These are phyloP conservation scores for Trichoderma semiorbis DNA, from an alignment of 2,329 filamentous ascomycete species.

Conservation along the genomic window DNA sequence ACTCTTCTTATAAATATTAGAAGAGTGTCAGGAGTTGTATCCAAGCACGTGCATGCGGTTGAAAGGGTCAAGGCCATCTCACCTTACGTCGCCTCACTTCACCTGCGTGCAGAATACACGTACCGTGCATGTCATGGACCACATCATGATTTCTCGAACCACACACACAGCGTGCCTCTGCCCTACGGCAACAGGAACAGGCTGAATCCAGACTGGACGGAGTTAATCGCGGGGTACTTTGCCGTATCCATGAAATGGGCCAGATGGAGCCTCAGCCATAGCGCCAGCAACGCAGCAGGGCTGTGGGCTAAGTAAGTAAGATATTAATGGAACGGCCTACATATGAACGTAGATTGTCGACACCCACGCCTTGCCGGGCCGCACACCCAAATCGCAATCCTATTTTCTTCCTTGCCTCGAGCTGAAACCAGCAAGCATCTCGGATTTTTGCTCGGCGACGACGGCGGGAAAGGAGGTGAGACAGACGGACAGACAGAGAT, in stretches of 20 bases:
- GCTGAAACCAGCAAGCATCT: neutral
- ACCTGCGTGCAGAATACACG: neutral
- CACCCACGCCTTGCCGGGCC: neutral
- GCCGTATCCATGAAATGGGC: neutral
- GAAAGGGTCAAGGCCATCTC: neutral
- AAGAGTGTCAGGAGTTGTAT: neutral
- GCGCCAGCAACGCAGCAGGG: neutral
- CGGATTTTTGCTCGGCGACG: neutral
- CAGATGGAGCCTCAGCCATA: slow-evolving; percentile 1
- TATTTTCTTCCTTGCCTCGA: neutral
- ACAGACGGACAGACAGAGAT: neutral
- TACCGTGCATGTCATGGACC: neutral
- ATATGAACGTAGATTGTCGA: neutral
- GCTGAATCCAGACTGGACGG: neutral
- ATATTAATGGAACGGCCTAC: neutral
- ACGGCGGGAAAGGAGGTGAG: neutral
- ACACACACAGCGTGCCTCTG: neutral
- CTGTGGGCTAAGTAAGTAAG: neutral
- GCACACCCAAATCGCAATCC: neutral
- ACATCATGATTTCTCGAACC: neutral
- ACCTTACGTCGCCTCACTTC: neutral
- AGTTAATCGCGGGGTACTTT: slow-evolving; percentile 9
- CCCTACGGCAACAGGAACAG: slow-evolving; percentile 1
- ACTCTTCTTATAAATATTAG: neutral
- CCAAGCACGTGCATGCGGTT: neutral